Percentiles rank a stretch among this genome's conserved stretches.
These are phyloP conservation scores for Ustilago nuda DNA, from an alignment of 1,284 basidiomycete species.

Conservation along the genomic window DNA sequence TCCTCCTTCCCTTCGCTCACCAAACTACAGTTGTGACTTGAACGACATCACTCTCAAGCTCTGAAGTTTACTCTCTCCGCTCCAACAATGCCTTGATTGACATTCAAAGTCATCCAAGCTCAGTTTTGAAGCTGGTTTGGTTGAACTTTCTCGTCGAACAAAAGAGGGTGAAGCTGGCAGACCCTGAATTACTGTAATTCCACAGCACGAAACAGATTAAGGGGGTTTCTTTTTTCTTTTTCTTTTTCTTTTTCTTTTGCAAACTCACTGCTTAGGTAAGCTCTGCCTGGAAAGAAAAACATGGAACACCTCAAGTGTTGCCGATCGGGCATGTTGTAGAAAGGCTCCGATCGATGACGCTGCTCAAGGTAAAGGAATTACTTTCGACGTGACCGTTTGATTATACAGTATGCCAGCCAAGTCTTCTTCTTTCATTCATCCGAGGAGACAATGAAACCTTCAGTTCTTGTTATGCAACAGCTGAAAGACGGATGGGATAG, in stretches of 20 bases:
- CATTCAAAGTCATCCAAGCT: not conserved
- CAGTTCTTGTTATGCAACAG: not conserved
- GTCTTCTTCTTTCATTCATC: not conserved
- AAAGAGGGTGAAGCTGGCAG: slow-evolving; percentile 6
- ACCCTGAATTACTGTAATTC: not conserved
- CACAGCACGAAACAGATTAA: too few relatives aligned
- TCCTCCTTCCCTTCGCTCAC: not conserved
- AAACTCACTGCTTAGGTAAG: not conserved
- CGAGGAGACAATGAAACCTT: too few relatives aligned
- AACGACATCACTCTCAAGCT: not conserved
- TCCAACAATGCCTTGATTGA: too few relatives aligned
- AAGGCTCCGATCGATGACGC: slow-evolving; percentile 11
- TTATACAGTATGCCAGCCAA: not conserved
- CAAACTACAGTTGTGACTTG: not conserved
- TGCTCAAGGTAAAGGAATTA: not conserved
- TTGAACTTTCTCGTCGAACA: not conserved
- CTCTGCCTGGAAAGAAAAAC: too few relatives aligned
- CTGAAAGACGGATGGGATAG: not conserved
- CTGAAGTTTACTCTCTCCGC: too few relatives aligned
- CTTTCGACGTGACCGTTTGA: slow-evolving; percentile 4
- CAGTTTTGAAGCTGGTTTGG: not conserved
- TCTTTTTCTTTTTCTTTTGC: not conserved
- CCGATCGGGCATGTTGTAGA: slow-evolving; percentile 10
- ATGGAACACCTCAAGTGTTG: not conserved
- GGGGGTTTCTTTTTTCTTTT: not conserved